phyloP scores from a whole-genome alignment of 2,329 filamentous ascomycete genomes.

The Fusarium sp. region DNA sequence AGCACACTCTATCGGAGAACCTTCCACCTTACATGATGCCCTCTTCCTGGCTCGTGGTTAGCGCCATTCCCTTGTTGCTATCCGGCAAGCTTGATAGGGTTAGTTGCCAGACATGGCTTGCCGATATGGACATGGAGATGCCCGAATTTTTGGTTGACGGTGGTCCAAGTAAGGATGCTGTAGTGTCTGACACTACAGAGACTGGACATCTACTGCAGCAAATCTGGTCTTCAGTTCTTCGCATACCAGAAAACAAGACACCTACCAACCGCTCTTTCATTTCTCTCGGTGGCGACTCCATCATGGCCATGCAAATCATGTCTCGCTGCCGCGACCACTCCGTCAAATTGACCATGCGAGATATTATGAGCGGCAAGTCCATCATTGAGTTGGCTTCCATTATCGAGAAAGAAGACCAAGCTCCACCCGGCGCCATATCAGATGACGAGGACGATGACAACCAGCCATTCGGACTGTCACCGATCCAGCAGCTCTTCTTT shows the following conservation, averaged over 20 bases:
- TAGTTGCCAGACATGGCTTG: slow-evolving; percentile 58
- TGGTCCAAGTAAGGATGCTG: slow-evolving; percentile 36
- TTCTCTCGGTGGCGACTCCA: slow-evolving; percentile 58
- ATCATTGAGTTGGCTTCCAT: slow-evolving; percentile 43
- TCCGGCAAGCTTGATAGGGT: slow-evolving; percentile 41
- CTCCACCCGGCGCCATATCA: not conserved
- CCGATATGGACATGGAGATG: slow-evolving; percentile 52
- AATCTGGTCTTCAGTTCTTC: slow-evolving; percentile 58
- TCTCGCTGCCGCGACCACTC: slow-evolving; percentile 53
- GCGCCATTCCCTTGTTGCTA: slow-evolving; percentile 20
- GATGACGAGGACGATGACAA: slow-evolving; percentile 3
- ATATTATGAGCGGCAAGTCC: slow-evolving; percentile 50
- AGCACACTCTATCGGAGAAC: slow-evolving; percentile 7
- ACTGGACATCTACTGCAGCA: slow-evolving; percentile 19
- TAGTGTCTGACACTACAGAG: not conserved
- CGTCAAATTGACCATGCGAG: slow-evolving; percentile 48
- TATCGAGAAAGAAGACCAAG: slow-evolving; percentile 3
- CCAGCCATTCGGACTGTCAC: slow-evolving; percentile 54
- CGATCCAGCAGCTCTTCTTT: slow-evolving; percentile 60
- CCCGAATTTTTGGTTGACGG: slow-evolving; percentile 55
- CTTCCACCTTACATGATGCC: slow-evolving; percentile 40
- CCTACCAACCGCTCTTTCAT: slow-evolving; percentile 53
- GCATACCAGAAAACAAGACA: slow-evolving; percentile 49
- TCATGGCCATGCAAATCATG: slow-evolving; percentile 57
- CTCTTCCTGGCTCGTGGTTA: slow-evolving; percentile 27